Conservation (phyloP, 306 rosid species). For the Abrus pulchellus region DNA sequence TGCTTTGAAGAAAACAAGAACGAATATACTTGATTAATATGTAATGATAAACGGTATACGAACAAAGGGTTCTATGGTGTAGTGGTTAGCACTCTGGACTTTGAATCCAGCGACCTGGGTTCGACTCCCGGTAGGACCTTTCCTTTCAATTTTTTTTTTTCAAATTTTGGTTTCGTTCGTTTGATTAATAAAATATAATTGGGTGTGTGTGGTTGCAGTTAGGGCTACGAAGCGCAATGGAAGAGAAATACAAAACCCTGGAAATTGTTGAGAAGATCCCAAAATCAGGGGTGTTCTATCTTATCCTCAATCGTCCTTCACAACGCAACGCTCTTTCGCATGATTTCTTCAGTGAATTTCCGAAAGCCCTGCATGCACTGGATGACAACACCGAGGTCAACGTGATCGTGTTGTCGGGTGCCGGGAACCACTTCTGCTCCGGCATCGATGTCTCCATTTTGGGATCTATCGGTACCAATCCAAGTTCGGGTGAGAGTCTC, state of each 20-base stretch:
- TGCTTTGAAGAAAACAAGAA: too few relatives aligned
- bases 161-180: too few relatives aligned
- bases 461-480: neutral
- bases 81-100: constrained; percentile 6
- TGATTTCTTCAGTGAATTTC: constrained; percentile 76
- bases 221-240: constrained; percentile 44
- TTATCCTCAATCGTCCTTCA: constrained; percentile 71
- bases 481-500: constrained; percentile 65
- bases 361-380: constrained; percentile 70
- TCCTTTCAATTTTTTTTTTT: too few relatives aligned
- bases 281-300: constrained; percentile 62
- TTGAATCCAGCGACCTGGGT: neutral
- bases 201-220: too few relatives aligned
- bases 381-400: constrained; percentile 67
- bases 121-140: neutral
- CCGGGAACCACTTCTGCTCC: constrained; percentile 84
- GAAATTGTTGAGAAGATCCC: constrained; percentile 57
- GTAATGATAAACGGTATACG: too few relatives aligned
- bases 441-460: constrained; percentile 75
- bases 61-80: neutral
- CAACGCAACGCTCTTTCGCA: constrained; percentile 71
- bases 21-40: too few relatives aligned
- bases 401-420: constrained; percentile 74
- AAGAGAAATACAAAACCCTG: constrained; percentile 63
- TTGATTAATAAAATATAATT: too few relatives aligned